phyloP scores from a whole-genome alignment of 345 rosid genomes.

The Raphanus sativus region DNA sequence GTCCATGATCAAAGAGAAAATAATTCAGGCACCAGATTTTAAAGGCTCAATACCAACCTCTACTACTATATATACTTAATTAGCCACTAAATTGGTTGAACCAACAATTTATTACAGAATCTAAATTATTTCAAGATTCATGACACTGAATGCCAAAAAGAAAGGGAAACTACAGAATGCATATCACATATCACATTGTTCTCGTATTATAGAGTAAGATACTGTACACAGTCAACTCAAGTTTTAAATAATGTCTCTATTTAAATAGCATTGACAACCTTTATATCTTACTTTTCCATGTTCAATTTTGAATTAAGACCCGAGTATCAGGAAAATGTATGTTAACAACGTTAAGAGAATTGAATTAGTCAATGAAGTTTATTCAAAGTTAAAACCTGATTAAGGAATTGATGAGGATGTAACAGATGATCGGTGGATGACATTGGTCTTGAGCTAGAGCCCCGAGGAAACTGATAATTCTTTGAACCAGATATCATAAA shows the following conservation, averaged over 20 bases:
- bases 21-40: background rate
- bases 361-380: background rate
- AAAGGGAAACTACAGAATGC: background rate
- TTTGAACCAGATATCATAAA: conserved; percentile 41
- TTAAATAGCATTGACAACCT: too few relatives aligned
- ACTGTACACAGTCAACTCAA: background rate
- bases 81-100: background rate
- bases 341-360: too few relatives aligned
- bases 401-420: conserved; percentile 86
- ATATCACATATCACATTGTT: background rate
- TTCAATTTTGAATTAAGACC: conserved; percentile 1
- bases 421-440: conserved; percentile 84
- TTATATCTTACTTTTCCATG: background rate
- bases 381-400: conserved; percentile 51
- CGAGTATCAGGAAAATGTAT: background rate
- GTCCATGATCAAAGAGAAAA: background rate
- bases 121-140: background rate
- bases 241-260: background rate
- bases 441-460: conserved; percentile 78
- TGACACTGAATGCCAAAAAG: background rate
- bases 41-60: background rate
- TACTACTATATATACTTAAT: too few relatives aligned
- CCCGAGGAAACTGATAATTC: conserved; percentile 71
- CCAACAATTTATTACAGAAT: background rate
- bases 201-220: background rate